Evolutionary conservation across 768 basidiomycete species (phyloP).

Genomic region (Artomyces pyxidatus): DNA sequence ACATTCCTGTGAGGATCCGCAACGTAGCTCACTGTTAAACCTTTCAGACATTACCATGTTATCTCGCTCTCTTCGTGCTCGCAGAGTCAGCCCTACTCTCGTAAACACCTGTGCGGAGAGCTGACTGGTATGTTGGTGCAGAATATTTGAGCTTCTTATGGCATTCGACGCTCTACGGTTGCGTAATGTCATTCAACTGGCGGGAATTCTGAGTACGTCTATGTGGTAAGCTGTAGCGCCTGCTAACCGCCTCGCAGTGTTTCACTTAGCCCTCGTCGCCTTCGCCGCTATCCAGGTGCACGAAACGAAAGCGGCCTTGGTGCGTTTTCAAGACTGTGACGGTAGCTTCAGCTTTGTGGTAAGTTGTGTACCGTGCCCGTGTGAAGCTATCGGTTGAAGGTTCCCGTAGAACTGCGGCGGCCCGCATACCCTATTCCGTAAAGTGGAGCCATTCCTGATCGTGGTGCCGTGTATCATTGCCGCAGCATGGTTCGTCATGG

Average conservation of each 20-base stretch:
- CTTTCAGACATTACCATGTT: constrained; percentile 69
- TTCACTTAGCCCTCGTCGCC: constrained; percentile 67
- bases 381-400: neutral
- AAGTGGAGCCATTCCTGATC: constrained; percentile 60
- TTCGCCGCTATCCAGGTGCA: constrained; percentile 71
- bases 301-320: constrained; percentile 61
- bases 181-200: constrained; percentile 71
- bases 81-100: constrained; percentile 53
- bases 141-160: constrained; percentile 74
- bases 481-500: constrained; percentile 54
- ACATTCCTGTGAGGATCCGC: neutral
- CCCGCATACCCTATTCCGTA: constrained; percentile 47
- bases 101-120: too few species aligned
- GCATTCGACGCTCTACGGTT: constrained; percentile 75
- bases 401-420: constrained; percentile 43
- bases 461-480: constrained; percentile 65
- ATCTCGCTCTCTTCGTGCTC: constrained; percentile 74
- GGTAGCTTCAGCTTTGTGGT: constrained; percentile 30
- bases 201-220: constrained; percentile 59
- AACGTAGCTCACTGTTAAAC: constrained; percentile 3
- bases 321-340: constrained; percentile 29
- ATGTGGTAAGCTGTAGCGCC: neutral
- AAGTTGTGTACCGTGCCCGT: constrained; percentile 15
- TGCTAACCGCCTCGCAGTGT: constrained; percentile 34
- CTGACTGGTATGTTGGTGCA: too few species aligned